These are phyloP conservation scores for Psilocybe subaeruginosa DNA, from an alignment of 768 basidiomycete species.

Conservation along the genomic window DNA sequence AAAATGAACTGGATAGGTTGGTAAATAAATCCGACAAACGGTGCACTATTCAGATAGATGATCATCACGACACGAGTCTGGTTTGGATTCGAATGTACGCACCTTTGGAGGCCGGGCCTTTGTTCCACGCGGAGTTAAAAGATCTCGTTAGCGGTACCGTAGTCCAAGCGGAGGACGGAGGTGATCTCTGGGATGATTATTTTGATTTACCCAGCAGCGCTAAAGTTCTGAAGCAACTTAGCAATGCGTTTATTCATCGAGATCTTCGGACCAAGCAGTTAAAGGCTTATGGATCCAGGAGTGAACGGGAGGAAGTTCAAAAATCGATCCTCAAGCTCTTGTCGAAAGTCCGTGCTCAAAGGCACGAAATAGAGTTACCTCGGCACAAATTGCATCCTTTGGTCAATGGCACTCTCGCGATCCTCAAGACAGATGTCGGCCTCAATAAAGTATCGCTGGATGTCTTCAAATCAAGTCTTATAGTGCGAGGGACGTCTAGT, in stretches of 20 bases:
- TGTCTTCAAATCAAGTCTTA: conserved; percentile 39
- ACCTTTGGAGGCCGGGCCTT: conserved; percentile 29
- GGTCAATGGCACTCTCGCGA: conserved; percentile 38
- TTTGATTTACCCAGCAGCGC: conserved; percentile 44
- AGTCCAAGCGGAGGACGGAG: conserved; percentile 29
- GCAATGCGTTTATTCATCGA: conserved; percentile 39
- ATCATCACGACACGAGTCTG: conserved; percentile 14
- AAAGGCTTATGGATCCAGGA: conserved; percentile 40
- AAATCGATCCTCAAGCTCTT: conserved; percentile 37
- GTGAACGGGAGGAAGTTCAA: conserved; percentile 32
- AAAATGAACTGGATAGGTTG: conserved; percentile 38
- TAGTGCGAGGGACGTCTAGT: conserved; percentile 41
- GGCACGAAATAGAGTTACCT: conserved; percentile 32
- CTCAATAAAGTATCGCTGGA: conserved; percentile 47
- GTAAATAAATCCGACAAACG: conserved; percentile 22
- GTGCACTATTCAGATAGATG: conserved; percentile 37
- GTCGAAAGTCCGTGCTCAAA: conserved; percentile 36
- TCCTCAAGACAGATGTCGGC: conserved; percentile 41
- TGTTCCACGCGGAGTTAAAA: conserved; percentile 42
- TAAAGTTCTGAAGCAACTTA: conserved; percentile 34
- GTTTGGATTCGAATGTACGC: conserved; percentile 44
- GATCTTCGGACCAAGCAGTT: conserved; percentile 43
- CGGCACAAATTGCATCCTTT: conserved; percentile 36
- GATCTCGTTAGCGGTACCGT: conserved; percentile 40
- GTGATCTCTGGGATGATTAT: conserved; percentile 49